Evolutionary conservation across 2,329 filamentous ascomycete species (phyloP), one percentile per base, ranked within the genome.

Genomic region (Ascochyta viciae-villosae): DNA sequence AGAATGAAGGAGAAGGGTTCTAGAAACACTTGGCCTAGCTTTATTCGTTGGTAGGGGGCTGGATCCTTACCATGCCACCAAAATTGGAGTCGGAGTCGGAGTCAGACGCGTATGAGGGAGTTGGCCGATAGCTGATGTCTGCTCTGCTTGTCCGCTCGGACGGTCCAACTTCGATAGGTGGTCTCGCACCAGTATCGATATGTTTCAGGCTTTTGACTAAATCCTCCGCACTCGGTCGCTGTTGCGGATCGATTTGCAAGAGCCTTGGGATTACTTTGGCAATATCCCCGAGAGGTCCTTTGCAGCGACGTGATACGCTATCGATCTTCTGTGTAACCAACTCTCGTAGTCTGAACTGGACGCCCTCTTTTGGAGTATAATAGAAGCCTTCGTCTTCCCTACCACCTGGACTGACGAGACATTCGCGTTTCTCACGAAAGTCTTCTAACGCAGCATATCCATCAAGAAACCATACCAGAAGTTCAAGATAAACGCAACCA

Each of bases 321-420:
- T 43, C 23, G 3, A 50, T 50, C 23, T 23, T 42, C n/a, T 43
- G 7, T 1, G 4, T 3, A 6, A 50, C 39, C 0, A 16, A 4
- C 0, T 37, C 23, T 1, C 39, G 47, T 0, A 50, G n/a, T n/a
- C 6, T 42, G 23, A 53, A 46, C 0, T 27, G 6, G 1, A 46
- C 35, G n/a, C 3, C 1, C 6, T n/a, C 22, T 1, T 16, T 35
- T 0, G 41, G 19, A 13, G 12, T 41, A 46, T 29, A 46, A 13
- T 55, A 55, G 16, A 55, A 55, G 1, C 52, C 46, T 13, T 55
- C 41, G 9, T 55, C 52, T 37, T 55, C 46, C 0, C 23, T 12
- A 0, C 16, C 29, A 7, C 4, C 19, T 5, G 46, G 41, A 5
- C 5, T 42, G 13, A 55, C 29, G 0, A 5, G 12, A 4, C 46